phyloP scores from a whole-genome alignment of 345 rosid genomes.

The Excoecaria cochinchinensis region DNA sequence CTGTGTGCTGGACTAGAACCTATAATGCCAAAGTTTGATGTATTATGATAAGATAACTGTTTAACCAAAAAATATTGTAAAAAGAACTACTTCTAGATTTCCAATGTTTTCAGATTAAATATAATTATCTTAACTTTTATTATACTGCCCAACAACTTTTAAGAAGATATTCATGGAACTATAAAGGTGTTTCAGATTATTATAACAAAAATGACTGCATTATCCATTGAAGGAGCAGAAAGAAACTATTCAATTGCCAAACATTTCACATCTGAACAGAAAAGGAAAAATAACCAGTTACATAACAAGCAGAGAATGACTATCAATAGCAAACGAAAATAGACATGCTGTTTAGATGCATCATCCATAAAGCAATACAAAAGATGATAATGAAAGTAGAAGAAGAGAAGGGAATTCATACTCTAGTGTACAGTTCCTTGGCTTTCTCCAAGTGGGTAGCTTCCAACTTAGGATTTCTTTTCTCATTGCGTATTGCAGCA shows the following conservation, averaged over 20 bases:
- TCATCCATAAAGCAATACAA: neutral
- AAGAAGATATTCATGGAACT: neutral
- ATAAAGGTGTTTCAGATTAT: neutral
- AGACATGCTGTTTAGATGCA: neutral
- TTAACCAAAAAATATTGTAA: neutral
- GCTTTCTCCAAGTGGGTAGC: slow-evolving; percentile 99
- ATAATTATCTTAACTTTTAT: neutral
- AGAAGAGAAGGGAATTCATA: slow-evolving; percentile 36
- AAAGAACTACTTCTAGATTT: neutral
- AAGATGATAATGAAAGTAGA: slow-evolving; percentile 1
- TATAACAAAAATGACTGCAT: neutral
- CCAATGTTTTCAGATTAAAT: neutral
- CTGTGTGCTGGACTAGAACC: slow-evolving; percentile 88
- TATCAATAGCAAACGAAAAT: neutral
- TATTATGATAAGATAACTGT: slow-evolving; percentile 3
- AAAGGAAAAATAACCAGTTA: neutral
- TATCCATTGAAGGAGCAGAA: neutral
- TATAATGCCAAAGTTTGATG: slow-evolving; percentile 21
- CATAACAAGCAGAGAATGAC: neutral
- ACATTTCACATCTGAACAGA: neutral
- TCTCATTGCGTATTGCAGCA: slow-evolving; percentile 97
- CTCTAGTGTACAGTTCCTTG: slow-evolving; percentile 88
- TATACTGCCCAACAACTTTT: neutral
- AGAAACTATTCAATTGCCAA: slow-evolving; percentile 23
- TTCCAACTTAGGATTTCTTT: slow-evolving; percentile 94